A percentile compares a stretch with the other conserved stretches of the same genome.
Evolutionary conservation across 2,329 filamentous ascomycete species (phyloP).

Genomic region (Fusarium sp.): DNA sequence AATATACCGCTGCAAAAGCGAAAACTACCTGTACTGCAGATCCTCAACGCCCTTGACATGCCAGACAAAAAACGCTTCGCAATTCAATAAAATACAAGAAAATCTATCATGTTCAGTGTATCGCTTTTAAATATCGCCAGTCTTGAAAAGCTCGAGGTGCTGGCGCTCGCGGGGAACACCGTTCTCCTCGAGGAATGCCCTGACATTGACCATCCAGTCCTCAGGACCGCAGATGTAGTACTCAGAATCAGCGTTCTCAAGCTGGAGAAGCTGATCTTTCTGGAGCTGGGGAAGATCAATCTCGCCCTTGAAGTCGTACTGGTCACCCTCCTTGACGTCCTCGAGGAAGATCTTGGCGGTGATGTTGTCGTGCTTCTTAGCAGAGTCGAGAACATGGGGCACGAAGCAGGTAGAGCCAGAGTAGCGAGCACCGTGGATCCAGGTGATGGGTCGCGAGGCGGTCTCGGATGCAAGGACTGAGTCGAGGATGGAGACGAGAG

Average conservation of each 20-base stretch:
- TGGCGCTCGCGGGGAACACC: slow-evolving; percentile 70
- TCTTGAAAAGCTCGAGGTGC: slow-evolving; percentile 76
- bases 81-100: background rate
- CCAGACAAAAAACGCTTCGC: slow-evolving; percentile 1
- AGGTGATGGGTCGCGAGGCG: slow-evolving; percentile 62
- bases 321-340: slow-evolving; percentile 59
- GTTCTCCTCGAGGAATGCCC: slow-evolving; percentile 61
- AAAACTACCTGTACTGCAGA: slow-evolving; percentile 10
- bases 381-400: slow-evolving; percentile 60
- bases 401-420: slow-evolving; percentile 65
- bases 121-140: slow-evolving; percentile 52
- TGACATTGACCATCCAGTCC: slow-evolving; percentile 73
- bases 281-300: slow-evolving; percentile 69
- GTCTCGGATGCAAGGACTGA: slow-evolving; percentile 53
- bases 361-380: slow-evolving; percentile 49
- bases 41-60: slow-evolving; percentile 38
- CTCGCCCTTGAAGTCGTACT: slow-evolving; percentile 70
- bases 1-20: slow-evolving; percentile 10
- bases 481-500: slow-evolving; percentile 73
- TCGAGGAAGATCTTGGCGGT: slow-evolving; percentile 67
- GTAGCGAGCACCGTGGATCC: slow-evolving; percentile 70
- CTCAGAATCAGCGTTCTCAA: slow-evolving; percentile 64
- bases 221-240: slow-evolving; percentile 81
- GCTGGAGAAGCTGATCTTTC: slow-evolving; percentile 63
- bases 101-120: background rate